Base-by-base conservation (phyloP, 371 early-diverging fungal species). In the Mitosporidium daphniae region DNA sequence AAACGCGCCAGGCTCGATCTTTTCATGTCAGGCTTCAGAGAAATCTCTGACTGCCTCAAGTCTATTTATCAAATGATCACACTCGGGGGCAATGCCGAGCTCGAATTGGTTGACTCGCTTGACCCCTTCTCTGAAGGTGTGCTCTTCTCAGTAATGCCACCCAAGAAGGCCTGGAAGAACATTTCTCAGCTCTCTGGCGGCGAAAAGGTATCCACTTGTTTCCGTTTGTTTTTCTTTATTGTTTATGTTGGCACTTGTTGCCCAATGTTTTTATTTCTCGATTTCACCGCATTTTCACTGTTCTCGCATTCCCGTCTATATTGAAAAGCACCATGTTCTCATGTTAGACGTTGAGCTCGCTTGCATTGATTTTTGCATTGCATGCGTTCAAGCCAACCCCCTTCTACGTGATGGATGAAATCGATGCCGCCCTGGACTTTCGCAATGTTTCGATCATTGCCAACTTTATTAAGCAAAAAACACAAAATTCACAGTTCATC, bases 361-460 rank as follows among this genome's bases (percentile, higher is more conserved):
- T 99, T 17, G 84, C 94, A 1, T 56, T 99, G 17, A 89, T 99
- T 7, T 97, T 97, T 58, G 97, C 98, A 0, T 54, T 99, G 24
- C 99, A 99, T 43, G 84, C 77, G 42, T 94, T 66, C 56, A 82
- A 78, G 35, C 99, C 98, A 1, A 91, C 91, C 5, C 91, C 94
- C 8, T 50, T 99, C 11, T 99, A 99, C 47, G 77, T 97, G 10
- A 93, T 97, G 94, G 98, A 99, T 49, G 99, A 99, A 47, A 94
- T 97, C 36, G 99, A 99, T 44, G 99, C 98, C 0, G 98, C 98
- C 1, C 50, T 99, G 21, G 99, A 99, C 44, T 95, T 86, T 50
- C 63, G 91, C 31, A 99, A 99, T 45, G 97, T 95, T 4, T 75
- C 84, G 15, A 80, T 99, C 41, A 73, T 99, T 1, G 94, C 94